Conservation (phyloP, 371 early-diverging fungal species). For the Rhizopus stolonifer region DNA sequence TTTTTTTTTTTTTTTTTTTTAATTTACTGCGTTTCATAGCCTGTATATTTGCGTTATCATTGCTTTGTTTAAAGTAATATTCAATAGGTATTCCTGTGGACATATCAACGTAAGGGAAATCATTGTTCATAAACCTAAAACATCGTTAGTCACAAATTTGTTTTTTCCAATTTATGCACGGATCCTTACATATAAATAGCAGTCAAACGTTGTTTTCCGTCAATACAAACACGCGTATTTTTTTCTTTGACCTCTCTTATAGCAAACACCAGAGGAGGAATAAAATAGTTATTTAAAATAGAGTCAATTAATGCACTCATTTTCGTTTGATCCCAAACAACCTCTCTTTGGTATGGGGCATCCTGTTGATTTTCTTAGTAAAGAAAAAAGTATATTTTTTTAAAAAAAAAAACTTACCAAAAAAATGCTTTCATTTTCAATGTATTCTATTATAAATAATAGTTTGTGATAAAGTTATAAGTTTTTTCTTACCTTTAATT, state of each 20-base stretch:
- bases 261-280: constrained; percentile 38
- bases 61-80: constrained; percentile 6
- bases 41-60: constrained; percentile 3
- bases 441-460: constrained; percentile 2
- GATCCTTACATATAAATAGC: constrained; percentile 26
- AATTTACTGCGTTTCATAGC: neutral
- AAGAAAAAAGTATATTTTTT: neutral
- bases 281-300: constrained; percentile 34
- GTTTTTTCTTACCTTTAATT: constrained; percentile 4
- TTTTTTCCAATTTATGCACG: too few species aligned
- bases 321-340: constrained; percentile 30
- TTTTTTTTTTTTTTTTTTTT: too few species aligned
- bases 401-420: constrained; percentile 6
- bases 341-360: constrained; percentile 40
- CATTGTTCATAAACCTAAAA: constrained; percentile 40
- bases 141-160: neutral
- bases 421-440: constrained; percentile 2
- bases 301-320: constrained; percentile 41
- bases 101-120: constrained; percentile 29
- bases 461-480: neutral
- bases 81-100: constrained; percentile 4
- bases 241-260: constrained; percentile 6
- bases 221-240: constrained; percentile 27
- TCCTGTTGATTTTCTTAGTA: constrained; percentile 27
- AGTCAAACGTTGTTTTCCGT: constrained; percentile 43